Percentiles rank a stretch among this genome's conserved stretches.
Conservation (phyloP, 441 rosid species). For the Flueggea neowawraea region DNA sequence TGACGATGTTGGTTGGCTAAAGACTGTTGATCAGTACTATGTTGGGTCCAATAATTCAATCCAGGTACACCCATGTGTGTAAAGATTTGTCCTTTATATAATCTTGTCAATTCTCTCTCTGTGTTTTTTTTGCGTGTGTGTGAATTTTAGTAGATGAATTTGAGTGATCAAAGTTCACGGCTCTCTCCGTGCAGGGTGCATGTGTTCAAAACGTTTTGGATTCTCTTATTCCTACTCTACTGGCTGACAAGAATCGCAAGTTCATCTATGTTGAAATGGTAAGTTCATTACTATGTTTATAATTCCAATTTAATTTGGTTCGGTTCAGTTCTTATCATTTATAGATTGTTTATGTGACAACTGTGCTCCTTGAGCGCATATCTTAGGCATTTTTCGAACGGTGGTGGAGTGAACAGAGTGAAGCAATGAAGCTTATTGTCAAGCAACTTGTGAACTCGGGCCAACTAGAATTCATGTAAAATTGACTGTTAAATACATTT, state of each 20-base stretch:
- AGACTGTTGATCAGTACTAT: slow-evolving; percentile 98
- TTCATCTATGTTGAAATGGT: slow-evolving; percentile 90
- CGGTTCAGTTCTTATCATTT: slow-evolving; percentile 1
- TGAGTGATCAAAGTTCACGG: not conserved
- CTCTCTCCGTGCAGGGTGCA: slow-evolving; percentile 53
- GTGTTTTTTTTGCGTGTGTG: no score
- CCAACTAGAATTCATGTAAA: slow-evolving; percentile 98
- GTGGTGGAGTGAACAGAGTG: slow-evolving; percentile 98
- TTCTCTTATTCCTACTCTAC: slow-evolving; percentile 76
- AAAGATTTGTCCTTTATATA: not conserved
- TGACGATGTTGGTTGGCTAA: slow-evolving; percentile 98
- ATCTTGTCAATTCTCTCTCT: not conserved
- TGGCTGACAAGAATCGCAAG: slow-evolving; percentile 93
- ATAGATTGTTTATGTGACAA: not conserved
- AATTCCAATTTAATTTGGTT: slow-evolving; percentile 6
- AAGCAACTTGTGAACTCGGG: slow-evolving; percentile 72
- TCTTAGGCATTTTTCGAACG: slow-evolving; percentile 93
- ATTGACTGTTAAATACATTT: not conserved
- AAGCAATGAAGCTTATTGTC: slow-evolving; percentile 48
- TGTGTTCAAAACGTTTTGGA: slow-evolving; percentile 96
- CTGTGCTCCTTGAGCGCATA: slow-evolving; percentile 16
- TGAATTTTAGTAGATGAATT: not conserved
- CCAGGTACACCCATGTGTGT: slow-evolving; percentile 46
- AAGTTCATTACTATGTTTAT: slow-evolving; percentile 19
- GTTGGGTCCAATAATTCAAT: slow-evolving; percentile 99